phyloP scores from a whole-genome alignment of 1,284 basidiomycete genomes.

The Naganishia cerealis region DNA sequence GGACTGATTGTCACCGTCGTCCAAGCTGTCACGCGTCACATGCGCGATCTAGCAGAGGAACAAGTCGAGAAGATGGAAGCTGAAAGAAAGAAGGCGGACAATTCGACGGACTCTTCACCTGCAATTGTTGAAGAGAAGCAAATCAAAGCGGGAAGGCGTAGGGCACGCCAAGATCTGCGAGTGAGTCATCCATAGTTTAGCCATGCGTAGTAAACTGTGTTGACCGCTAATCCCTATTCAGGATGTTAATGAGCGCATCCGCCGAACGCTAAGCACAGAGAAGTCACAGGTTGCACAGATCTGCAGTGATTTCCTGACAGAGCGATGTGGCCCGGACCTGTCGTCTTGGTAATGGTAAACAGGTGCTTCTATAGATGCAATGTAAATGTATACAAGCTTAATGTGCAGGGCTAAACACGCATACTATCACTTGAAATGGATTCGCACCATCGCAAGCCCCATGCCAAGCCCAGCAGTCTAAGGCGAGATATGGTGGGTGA shows the following conservation, averaged over 20 bases:
- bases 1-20: conserved; percentile 21
- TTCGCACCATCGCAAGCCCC: neutral
- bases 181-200: neutral
- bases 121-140: conserved; percentile 19
- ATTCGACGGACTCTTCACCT: conserved; percentile 9
- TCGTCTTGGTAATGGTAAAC: conserved; percentile 9
- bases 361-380: neutral
- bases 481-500: neutral
- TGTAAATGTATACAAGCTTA: no score
- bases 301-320: conserved; percentile 20
- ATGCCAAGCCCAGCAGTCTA: neutral
- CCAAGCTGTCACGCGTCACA: conserved; percentile 16
- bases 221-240: neutral
- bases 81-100: conserved; percentile 25
- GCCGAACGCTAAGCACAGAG: conserved; percentile 16
- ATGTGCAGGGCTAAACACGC: no score
- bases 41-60: conserved; percentile 23
- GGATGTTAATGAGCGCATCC: conserved; percentile 24
- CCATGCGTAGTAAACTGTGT: neutral
- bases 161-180: conserved; percentile 21
- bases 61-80: conserved; percentile 20
- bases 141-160: conserved; percentile 21
- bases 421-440: neutral
- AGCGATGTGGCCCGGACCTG: conserved; percentile 17
- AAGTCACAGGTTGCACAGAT: conserved; percentile 21